Percentiles rank a stretch among this genome's conserved stretches.
Evolutionary conservation across 2,329 filamentous ascomycete genomes (phyloP).

Genomic region (Chrysoporthe cubensis): DNA sequence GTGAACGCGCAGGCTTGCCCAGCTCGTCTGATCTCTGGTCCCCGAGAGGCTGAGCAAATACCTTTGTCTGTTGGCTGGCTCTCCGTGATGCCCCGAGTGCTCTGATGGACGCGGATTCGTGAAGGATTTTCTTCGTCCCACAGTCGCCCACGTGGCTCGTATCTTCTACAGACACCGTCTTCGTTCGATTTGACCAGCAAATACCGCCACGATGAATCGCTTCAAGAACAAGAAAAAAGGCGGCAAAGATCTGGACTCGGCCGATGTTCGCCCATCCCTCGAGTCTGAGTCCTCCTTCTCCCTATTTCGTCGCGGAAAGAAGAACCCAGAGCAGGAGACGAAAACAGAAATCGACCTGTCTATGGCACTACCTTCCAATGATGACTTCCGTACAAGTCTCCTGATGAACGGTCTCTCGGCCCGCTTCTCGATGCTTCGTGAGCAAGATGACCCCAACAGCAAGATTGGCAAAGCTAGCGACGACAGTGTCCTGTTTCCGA

Average conservation of each 20-base stretch:
- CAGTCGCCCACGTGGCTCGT: slow-evolving; percentile 4
- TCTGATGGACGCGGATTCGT: slow-evolving; percentile 22
- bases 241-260: slow-evolving; percentile 55
- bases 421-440: slow-evolving; percentile 93
- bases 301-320: slow-evolving; percentile 62
- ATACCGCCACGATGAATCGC: slow-evolving; percentile 66
- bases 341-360: slow-evolving; percentile 74
- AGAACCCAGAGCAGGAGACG: slow-evolving; percentile 57
- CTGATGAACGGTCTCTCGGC: slow-evolving; percentile 95
- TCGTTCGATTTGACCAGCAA: slow-evolving; percentile 16
- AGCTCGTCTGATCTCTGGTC: slow-evolving; percentile 6
- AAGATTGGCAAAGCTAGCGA: slow-evolving; percentile 93
- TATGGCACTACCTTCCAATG: slow-evolving; percentile 74
- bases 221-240: slow-evolving; percentile 75
- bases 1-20: slow-evolving; percentile 11
- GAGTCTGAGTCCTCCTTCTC: slow-evolving; percentile 55
- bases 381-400: slow-evolving; percentile 94
- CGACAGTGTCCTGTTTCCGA: slow-evolving; percentile 86
- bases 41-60: neutral
- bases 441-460: slow-evolving; percentile 89
- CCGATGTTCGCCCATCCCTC: slow-evolving; percentile 50
- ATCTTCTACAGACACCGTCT: slow-evolving; percentile 2
- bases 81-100: slow-evolving; percentile 11
- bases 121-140: slow-evolving; percentile 9
- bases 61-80: neutral